Evolutionary conservation across 768 basidiomycete genomes (phyloP).

Genomic region (Pulveroboletus sp.): DNA sequence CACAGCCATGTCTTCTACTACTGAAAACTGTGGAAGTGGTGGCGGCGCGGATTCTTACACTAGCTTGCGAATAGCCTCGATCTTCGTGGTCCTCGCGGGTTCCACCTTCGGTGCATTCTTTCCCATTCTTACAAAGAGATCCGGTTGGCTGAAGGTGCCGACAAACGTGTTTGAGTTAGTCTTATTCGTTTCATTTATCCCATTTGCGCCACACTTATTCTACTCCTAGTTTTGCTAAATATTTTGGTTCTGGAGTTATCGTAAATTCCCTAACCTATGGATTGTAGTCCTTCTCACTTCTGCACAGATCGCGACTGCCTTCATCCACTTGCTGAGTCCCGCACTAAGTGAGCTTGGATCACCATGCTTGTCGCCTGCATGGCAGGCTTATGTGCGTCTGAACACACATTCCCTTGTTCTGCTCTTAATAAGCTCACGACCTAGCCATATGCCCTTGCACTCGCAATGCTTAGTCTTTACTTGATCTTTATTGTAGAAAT

Average conservation of each 20-base stretch:
- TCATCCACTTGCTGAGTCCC: slow-evolving; percentile 77
- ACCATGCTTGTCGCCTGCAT: slow-evolving; percentile 62
- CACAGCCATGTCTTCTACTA: slow-evolving; percentile 20
- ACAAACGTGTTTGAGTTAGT: slow-evolving; percentile 61
- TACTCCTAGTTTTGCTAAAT: slow-evolving; percentile 67
- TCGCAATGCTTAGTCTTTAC: slow-evolving; percentile 81
- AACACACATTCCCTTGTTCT: neutral
- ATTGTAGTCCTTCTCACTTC: neutral
- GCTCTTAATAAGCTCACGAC: neutral
- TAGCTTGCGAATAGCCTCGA: slow-evolving; percentile 59
- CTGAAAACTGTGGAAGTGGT: slow-evolving; percentile 42
- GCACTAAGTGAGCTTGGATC: slow-evolving; percentile 67
- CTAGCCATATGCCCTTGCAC: slow-evolving; percentile 77
- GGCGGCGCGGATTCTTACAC: slow-evolving; percentile 47
- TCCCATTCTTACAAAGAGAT: slow-evolving; percentile 58
- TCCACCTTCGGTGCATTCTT: slow-evolving; percentile 63
- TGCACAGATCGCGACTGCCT: slow-evolving; percentile 79
- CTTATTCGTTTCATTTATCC: neutral
- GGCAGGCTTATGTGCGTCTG: slow-evolving; percentile 66
- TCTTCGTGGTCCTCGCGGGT: slow-evolving; percentile 68
- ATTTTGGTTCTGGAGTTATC: slow-evolving; percentile 88
- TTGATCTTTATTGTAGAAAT: slow-evolving; percentile 81
- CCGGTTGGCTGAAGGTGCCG: slow-evolving; percentile 39
- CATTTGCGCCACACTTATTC: neutral
- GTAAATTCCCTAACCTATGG: slow-evolving; percentile 38